phyloP scores from a whole-genome alignment of 164 flowering plant genomes.

The Liriodendron chinense region DNA sequence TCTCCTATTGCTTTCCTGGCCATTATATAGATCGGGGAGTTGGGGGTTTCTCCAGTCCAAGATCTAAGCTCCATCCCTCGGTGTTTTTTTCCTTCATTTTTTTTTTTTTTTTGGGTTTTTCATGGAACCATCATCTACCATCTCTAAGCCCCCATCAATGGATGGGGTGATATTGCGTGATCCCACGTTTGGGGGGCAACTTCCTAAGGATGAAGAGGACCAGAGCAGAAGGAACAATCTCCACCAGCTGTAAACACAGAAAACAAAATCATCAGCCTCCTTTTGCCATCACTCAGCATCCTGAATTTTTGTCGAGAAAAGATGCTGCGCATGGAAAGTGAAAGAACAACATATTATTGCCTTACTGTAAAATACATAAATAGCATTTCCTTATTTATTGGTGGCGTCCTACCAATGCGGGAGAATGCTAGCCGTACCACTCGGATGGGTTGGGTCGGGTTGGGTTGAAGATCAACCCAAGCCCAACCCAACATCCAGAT shows the following conservation, averaged over 20 bases:
- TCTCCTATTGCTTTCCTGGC: neutral
- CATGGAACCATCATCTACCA: neutral
- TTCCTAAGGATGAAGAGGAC: constrained; percentile 89
- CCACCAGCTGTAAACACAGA: constrained; percentile 60
- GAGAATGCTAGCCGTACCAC: too few species aligned
- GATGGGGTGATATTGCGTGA: constrained; percentile 82
- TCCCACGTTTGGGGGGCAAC: constrained; percentile 89
- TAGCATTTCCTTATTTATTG: too few species aligned
- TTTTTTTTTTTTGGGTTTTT: too few species aligned
- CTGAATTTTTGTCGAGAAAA: neutral
- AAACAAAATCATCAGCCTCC: neutral
- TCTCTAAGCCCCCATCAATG: constrained; percentile 36
- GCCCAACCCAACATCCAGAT: too few species aligned
- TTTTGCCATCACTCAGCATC: too few species aligned
- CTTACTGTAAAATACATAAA: neutral
- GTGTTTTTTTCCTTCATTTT: neutral
- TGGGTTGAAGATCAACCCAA: too few species aligned
- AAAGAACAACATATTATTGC: neutral
- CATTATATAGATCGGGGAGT: neutral
- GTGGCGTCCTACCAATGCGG: too few species aligned
- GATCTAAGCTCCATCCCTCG: neutral
- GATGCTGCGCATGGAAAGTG: neutral
- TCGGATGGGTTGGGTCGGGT: too few species aligned
- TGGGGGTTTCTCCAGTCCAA: neutral
- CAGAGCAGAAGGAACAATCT: constrained; percentile 78